These are phyloP conservation scores for Terana coerulea DNA, from an alignment of 768 basidiomycete species.

Conservation along the genomic window DNA sequence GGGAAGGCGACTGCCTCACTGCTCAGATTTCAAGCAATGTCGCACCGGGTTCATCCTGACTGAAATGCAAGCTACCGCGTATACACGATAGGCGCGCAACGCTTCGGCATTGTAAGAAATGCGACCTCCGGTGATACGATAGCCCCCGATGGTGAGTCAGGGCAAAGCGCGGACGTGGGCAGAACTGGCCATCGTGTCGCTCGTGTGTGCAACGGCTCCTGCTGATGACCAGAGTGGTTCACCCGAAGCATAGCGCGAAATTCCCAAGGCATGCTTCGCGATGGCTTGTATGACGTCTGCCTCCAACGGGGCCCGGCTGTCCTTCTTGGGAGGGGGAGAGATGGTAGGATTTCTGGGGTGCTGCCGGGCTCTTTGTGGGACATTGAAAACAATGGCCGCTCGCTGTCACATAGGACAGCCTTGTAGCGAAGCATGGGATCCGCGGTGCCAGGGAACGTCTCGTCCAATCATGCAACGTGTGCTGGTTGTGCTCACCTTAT, in stretches of 20 bases:
- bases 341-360: not conserved
- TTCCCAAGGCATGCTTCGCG: no score
- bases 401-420: not conserved
- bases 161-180: no score
- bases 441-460: no score
- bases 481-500: conserved; percentile 41
- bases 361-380: not conserved
- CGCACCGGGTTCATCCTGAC: not conserved
- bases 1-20: not conserved
- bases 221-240: no score
- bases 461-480: no score
- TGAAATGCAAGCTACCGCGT: not conserved
- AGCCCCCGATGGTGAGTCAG: not conserved
- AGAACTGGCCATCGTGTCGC: no score
- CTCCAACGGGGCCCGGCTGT: not conserved
- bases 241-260: no score
- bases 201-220: no score
- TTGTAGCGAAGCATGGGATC: no score
- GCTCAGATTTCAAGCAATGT: not conserved
- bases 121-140: not conserved
- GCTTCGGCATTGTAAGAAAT: not conserved
- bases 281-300: no score
- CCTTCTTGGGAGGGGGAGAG: not conserved
- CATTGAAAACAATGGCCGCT: not conserved
- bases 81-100: not conserved